A percentile compares a stretch with the other conserved stretches of the same genome.
phyloP scores from a whole-genome alignment of 495 filamentous ascomycete genomes.

The Haplographium delicatum region DNA sequence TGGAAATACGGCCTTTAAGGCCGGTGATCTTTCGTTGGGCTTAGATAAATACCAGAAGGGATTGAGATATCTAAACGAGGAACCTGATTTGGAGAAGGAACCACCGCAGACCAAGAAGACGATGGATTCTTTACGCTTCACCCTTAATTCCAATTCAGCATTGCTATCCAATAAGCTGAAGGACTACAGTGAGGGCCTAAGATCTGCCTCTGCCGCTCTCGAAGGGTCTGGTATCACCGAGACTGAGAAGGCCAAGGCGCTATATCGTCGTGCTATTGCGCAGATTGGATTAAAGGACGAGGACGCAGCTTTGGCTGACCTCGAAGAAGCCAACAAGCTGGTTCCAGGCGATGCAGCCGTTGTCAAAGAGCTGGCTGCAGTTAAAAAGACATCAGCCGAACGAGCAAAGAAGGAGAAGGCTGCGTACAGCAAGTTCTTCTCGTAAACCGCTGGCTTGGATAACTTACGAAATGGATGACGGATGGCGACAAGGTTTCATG shows the following conservation, averaged over 20 bases:
- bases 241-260: constrained; percentile 81
- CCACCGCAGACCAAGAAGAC: constrained; percentile 58
- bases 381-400: constrained; percentile 70
- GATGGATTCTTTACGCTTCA: constrained; percentile 69
- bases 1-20: constrained; percentile 89
- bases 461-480: neutral
- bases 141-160: constrained; percentile 71
- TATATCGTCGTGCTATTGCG: constrained; percentile 76
- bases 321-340: constrained; percentile 70
- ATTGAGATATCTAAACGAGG: constrained; percentile 90
- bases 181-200: constrained; percentile 61
- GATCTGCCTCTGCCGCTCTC: constrained; percentile 68
- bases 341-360: constrained; percentile 75
- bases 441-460: constrained; percentile 3
- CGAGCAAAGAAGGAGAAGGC: constrained; percentile 82
- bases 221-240: constrained; percentile 58
- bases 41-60: constrained; percentile 97
- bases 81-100: constrained; percentile 67
- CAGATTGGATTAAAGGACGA: constrained; percentile 74
- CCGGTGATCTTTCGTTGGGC: constrained; percentile 58
- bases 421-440: constrained; percentile 84
- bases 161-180: constrained; percentile 76
- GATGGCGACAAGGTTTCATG: neutral
- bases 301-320: constrained; percentile 70
- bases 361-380: constrained; percentile 61